These are phyloP conservation scores for Mycocentrospora acerina DNA, from an alignment of 2,329 filamentous ascomycete species.

Conservation along the genomic window DNA sequence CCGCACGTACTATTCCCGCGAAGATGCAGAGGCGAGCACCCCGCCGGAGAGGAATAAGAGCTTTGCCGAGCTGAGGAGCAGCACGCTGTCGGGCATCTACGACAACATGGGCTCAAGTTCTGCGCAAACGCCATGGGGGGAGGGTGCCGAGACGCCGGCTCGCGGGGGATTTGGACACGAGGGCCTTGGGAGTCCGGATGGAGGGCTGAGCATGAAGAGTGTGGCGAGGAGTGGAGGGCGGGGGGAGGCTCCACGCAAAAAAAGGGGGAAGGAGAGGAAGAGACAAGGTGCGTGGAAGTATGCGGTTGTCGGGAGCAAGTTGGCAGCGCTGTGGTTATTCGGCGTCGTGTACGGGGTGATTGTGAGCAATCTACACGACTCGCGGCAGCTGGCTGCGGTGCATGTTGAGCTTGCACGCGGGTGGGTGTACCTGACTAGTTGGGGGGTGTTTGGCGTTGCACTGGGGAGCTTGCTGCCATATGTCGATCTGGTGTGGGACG, in stretches of 20 bases:
- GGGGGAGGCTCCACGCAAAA: not conserved
- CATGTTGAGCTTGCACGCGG: constrained; percentile 59
- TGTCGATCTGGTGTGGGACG: constrained; percentile 75
- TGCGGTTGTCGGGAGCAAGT: constrained; percentile 60
- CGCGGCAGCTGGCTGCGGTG: constrained; percentile 64
- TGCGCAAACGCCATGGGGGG: constrained; percentile 73
- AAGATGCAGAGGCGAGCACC: constrained; percentile 22
- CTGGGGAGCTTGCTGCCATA: constrained; percentile 81
- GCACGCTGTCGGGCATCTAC: constrained; percentile 91
- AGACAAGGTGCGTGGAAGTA: constrained; percentile 35
- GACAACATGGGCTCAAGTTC: constrained; percentile 49
- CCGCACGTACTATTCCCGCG: constrained; percentile 28
- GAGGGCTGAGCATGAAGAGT: constrained; percentile 26
- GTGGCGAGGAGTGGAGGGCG: constrained; percentile 8
- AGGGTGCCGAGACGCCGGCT: constrained; percentile 69
- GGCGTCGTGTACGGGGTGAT: constrained; percentile 82
- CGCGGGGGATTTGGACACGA: constrained; percentile 16
- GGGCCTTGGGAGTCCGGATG: constrained; percentile 25
- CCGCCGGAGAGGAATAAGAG: constrained; percentile 68
- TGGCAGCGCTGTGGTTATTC: constrained; percentile 70
- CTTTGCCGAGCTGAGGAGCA: constrained; percentile 81
- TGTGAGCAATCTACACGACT: constrained; percentile 76
- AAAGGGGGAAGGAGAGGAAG: constrained; percentile 3
- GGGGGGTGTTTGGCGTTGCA: constrained; percentile 77
- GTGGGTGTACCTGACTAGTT: constrained; percentile 73